Conservation (phyloP, 2,329 filamentous ascomycete species). For the Sporothrix brunneoviolacea region DNA sequence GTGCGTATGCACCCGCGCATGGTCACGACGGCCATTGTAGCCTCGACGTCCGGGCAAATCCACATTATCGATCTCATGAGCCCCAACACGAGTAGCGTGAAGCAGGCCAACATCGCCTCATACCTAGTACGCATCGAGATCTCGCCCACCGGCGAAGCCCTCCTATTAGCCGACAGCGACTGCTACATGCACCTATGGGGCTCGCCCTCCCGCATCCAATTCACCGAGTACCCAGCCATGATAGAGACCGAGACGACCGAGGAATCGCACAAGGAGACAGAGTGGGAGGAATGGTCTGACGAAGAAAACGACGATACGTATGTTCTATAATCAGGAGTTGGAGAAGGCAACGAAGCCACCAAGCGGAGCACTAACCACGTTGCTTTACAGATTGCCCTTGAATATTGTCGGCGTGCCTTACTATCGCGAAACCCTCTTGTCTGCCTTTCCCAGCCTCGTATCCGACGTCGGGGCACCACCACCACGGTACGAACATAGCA, state of each 20-base stretch:
- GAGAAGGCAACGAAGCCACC: not conserved
- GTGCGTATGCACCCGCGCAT: conserved; percentile 95
- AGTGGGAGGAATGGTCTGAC: conserved; percentile 20
- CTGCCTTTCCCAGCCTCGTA: conserved; percentile 77
- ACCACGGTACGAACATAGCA: conserved; percentile 62
- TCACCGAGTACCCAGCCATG: conserved; percentile 72
- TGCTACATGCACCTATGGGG: conserved; percentile 82
- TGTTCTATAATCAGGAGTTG: too few species aligned
- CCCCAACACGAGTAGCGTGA: conserved; percentile 76
- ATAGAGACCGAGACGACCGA: conserved; percentile 69
- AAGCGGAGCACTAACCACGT: conserved; percentile 15
- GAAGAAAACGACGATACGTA: conserved; percentile 19
- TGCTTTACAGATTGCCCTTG: too few species aligned
- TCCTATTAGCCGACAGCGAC: conserved; percentile 73
- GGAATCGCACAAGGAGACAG: conserved; percentile 27
- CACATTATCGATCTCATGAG: conserved; percentile 96
- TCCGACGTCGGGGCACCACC: conserved; percentile 84
- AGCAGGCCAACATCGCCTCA: conserved; percentile 69
- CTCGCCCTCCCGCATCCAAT: conserved; percentile 75
- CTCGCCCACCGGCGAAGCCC: conserved; percentile 77
- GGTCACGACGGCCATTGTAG: conserved; percentile 89
- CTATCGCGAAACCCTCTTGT: conserved; percentile 81
- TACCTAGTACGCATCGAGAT: conserved; percentile 78
- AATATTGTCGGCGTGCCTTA: conserved; percentile 87
- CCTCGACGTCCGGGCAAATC: conserved; percentile 86